Evolutionary conservation across 2,329 filamentous ascomycete species (phyloP).

Genomic region (Calonectria multiphialidica): DNA sequence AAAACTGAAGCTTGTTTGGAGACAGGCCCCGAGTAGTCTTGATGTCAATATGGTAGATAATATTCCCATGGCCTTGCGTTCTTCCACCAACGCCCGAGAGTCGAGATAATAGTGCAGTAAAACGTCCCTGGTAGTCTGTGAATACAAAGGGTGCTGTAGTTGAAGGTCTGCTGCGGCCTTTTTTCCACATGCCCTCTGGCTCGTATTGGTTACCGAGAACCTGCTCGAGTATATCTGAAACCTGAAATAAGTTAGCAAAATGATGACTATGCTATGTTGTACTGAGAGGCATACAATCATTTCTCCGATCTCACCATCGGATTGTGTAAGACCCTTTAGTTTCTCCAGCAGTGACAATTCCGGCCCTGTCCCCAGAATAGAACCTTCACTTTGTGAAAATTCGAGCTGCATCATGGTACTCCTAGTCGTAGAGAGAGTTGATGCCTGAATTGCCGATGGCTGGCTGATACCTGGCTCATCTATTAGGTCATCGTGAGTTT

Average conservation of each 20-base stretch:
- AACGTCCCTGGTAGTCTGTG: neutral
- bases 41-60: neutral
- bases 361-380: neutral
- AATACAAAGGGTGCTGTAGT: neutral
- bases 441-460: neutral
- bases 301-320: conserved; percentile 10
- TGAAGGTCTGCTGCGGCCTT: neutral
- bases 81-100: neutral
- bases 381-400: conserved; percentile 1
- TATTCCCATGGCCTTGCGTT: neutral
- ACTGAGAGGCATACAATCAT: neutral
- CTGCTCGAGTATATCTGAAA: conserved; percentile 9
- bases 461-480: neutral
- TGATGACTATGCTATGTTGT: rapidly evolving
- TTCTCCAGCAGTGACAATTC: neutral
- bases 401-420: conserved; percentile 13
- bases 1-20: neutral
- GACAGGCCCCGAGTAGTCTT: neutral
- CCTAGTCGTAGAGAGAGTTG: neutral
- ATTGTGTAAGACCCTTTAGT: neutral
- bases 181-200: conserved; percentile 7
- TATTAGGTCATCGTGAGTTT: too few relatives aligned
- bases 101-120: neutral
- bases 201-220: conserved; percentile 13
- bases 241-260: neutral